Base-by-base conservation (phyloP, 2,329 filamentous ascomycete species). In the Dothiorella sarmentorum region DNA sequence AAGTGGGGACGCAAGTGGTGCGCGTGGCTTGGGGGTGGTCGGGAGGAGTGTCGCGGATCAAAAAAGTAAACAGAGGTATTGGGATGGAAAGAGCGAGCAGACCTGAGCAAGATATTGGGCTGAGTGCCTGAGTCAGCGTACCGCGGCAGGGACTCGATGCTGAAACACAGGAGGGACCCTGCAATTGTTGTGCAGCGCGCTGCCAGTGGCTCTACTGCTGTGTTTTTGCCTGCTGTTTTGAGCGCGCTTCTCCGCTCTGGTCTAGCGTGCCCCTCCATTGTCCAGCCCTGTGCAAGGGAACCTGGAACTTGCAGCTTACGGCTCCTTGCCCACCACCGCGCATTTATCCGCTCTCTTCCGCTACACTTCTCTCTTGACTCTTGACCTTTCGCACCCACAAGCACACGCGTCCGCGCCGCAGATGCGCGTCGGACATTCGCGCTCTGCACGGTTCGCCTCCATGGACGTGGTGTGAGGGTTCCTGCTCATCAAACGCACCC, bases 131-230 rank as follows among this genome's bases (percentile, higher is more conserved):
- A 53, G 49, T 53, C 35, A 53, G 49, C 49, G 45, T 10, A 15
- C 35, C 24, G n/a, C 33, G 49, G 49, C 49, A 53, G 49, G 49
- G 49, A 38, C 49, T 33, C 35, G 35, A 33, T 17, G 22, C 49
- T 53, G 49, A 53, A 53, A 53, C 49, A 53, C 49, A 53, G 22
- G 49, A 53, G 22, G 31, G 49, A n/a, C 49, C 49, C 49, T 53
- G 49, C 49, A 53, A 53, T 53, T 40, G 49, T 35, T 53, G 5
- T 37, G 4, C 31, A 37, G 47, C 18, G 15, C 31, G 31, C 31
- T 53, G 49, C 49, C 49, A 53, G 33, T 53, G 49, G 35, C 49
- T 29, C 37, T 40, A 15, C 33, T 40, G 49, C 24, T 40, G 22
- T 53, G 49, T 53, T 53, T 38, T 53, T 33, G 49, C 49, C 49